These are phyloP conservation scores for Chenopodium formosanum DNA, from an alignment of 148 eudicot genomes.

Conservation along the genomic window DNA sequence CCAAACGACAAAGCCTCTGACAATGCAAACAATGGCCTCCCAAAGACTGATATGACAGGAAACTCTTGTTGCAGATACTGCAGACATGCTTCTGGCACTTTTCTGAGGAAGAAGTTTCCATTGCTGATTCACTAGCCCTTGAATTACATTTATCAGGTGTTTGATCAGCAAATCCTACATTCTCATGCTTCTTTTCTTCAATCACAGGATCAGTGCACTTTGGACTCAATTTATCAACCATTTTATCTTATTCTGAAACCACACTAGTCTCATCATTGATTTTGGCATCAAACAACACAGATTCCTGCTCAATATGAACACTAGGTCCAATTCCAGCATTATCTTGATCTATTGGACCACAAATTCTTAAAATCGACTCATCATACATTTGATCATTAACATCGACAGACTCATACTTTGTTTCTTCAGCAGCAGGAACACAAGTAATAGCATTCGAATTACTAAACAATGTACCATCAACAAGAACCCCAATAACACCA, in stretches of 20 bases:
- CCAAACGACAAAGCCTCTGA: constrained; percentile 4
- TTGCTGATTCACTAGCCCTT: neutral
- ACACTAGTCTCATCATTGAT: neutral
- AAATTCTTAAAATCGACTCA: constrained; percentile 10
- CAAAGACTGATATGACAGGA: constrained; percentile 31
- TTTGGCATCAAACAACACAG: neutral
- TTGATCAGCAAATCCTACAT: constrained; percentile 9
- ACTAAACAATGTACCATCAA: neutral
- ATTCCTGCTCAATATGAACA: neutral
- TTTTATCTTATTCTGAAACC: neutral
- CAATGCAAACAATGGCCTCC: constrained; percentile 35
- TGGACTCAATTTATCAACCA: constrained; percentile 6
- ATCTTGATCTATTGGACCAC: neutral
- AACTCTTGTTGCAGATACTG: constrained; percentile 32
- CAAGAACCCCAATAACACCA: constrained; percentile 3
- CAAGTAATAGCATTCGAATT: constrained; percentile 7
- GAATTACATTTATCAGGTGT: neutral
- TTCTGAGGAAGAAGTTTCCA: neutral
- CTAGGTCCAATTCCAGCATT: neutral
- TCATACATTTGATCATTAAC: constrained; percentile 10
- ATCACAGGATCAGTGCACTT: neutral
- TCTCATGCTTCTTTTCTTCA: neutral
- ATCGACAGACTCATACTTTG: neutral
- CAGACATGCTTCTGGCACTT: constrained; percentile 19
- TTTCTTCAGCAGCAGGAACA: constrained; percentile 8